Percentiles rank a stretch among this genome's conserved stretches.
Evolutionary conservation across 2,329 filamentous ascomycete genomes (phyloP).

Genomic region (Pseudocercospora musae): DNA sequence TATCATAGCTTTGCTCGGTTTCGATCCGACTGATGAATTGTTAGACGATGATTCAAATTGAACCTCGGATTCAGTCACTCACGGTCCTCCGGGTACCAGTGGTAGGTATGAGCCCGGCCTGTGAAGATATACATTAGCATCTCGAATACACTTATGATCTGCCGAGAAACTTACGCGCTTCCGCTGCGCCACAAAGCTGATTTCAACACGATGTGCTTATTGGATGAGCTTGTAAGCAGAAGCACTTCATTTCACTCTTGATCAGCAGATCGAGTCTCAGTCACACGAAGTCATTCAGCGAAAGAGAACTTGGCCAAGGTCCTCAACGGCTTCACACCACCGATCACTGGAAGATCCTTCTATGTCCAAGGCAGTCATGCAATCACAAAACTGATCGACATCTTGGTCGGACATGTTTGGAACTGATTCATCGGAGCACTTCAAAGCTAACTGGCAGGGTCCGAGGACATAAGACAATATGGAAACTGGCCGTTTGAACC

Average conservation of each 20-base stretch:
- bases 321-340: not conserved
- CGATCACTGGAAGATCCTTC: not conserved
- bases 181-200: too few species aligned
- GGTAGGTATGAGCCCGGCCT: too few species aligned
- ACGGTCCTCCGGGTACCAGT: too few species aligned
- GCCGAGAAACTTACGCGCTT: too few species aligned
- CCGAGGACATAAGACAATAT: not conserved
- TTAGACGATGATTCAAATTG: too few species aligned
- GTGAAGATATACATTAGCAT: too few species aligned
- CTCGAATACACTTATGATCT: too few species aligned
- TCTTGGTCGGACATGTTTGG: not conserved
- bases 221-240: too few species aligned
- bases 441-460: not conserved
- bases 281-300: not conserved
- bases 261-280: not conserved
- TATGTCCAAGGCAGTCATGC: not conserved
- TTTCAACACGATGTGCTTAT: too few species aligned
- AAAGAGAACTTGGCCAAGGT: not conserved
- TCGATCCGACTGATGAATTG: too few species aligned
- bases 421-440: not conserved
- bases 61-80: too few species aligned
- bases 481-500: not conserved
- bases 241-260: not conserved
- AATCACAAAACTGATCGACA: not conserved
- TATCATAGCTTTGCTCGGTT: too few species aligned